Base-by-base conservation (phyloP, 768 basidiomycete genomes). In the Pleurotus cornucopiae region DNA sequence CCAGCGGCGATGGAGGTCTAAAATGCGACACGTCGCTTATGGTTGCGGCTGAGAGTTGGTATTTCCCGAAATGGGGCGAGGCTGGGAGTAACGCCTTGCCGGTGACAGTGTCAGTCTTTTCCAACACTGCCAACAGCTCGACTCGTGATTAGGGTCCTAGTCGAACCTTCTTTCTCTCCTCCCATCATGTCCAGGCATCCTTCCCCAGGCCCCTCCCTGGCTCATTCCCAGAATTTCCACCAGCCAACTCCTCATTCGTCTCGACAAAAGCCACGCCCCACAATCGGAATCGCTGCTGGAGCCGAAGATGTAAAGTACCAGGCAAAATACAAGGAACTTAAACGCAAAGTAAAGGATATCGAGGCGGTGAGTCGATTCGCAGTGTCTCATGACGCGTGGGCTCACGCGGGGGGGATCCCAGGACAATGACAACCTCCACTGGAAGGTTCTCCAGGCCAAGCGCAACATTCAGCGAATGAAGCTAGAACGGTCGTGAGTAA, bases 361-460 rank as follows among this genome's bases (percentile, higher is more conserved):
- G 91, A 94, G 73, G 70, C 77, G 30, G 91, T 91, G 58, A 63
- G 87, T 81, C 62, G 43, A 41, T 58, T 38, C 51, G 57, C 54
- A 38, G 52, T 47, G 51, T 61, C 18, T 60, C 40, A 43, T 45
- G 21, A 18, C 51, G 30, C 44, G 16, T 59, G 49, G 57, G 39
- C 59, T 62, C 57, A 61, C 56, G 60, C 59, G 63, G 58, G 11
- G 11, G 56, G 59, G 13, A 43, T 54, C 57, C 55, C 56, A 94
- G 91, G 90, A 93, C 71, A 94, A 94, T 71, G 91, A 93, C 77
- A 91, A 86, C 71, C 79, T 94, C 57, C 82, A 88, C 66, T 83
- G 85, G 77, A 89, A 91, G 69, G 83, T 91, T 38, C 74, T 90
- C 25, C 78, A 86, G 66, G 83, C 90, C 26, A 92, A 89, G 70